Conservation (phyloP, 805 yeast genomes). For the Saccharomycopsis olivae region DNA sequence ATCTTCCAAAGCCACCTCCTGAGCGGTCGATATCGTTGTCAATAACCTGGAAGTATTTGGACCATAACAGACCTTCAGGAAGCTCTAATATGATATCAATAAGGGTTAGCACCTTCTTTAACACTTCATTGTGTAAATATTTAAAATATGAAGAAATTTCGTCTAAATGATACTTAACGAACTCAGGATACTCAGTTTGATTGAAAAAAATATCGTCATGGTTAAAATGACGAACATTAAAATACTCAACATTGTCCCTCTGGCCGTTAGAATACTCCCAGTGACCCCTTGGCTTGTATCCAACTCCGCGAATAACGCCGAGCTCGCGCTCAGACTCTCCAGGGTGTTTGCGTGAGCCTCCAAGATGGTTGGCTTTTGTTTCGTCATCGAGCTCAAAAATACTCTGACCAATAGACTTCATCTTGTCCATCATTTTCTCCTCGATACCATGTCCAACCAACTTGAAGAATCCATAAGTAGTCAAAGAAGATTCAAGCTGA, state of each 20-base stretch:
- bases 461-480: conserved; percentile 35
- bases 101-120: conserved; percentile 28
- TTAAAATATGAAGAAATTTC: conserved; percentile 32
- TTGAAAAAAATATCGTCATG: conserved; percentile 25
- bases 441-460: conserved; percentile 32
- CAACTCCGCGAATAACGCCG: conserved; percentile 38
- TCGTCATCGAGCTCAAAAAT: conserved; percentile 32
- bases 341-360: conserved; percentile 30
- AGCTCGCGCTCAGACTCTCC: conserved; percentile 21
- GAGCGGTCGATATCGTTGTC: conserved; percentile 26
- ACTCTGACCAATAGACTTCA: conserved; percentile 32
- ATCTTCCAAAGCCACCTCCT: conserved; percentile 32
- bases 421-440: conserved; percentile 25
- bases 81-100: conserved; percentile 36
- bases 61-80: conserved; percentile 36
- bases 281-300: conserved; percentile 38
- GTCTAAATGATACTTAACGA: conserved; percentile 28
- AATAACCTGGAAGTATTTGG: conserved; percentile 26
- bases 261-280: conserved; percentile 37
- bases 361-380: conserved; percentile 28
- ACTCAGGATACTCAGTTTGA: conserved; percentile 29
- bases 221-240: conserved; percentile 31
- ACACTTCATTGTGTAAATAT: conserved; percentile 28
- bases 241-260: conserved; percentile 34
- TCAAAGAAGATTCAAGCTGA: conserved; percentile 30